Evolutionary conservation across 768 basidiomycete species (phyloP), one percentile per base, ranked within the genome.

Genomic region (Suillus discolor): DNA sequence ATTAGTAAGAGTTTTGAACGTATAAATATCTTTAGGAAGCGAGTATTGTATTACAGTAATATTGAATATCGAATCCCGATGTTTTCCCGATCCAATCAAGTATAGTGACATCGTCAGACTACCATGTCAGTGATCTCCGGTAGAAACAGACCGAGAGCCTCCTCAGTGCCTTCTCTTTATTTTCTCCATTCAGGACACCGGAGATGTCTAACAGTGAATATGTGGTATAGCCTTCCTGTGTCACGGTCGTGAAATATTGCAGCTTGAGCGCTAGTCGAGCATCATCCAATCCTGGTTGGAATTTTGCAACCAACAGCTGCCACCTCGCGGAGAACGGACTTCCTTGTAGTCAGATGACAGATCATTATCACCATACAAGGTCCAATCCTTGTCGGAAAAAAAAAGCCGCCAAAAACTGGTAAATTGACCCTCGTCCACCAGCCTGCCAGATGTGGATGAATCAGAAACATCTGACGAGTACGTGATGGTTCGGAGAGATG

Each of bases 151-250:
- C 39, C 12, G 39, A 41, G 13, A 42, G 41, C 16, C 16, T 42
- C 18, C 41, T 18, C 16, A 42, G 41, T 18, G 41, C 49, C 49
- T 7, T 51, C 23, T 51, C 25, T 15, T 15, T 25, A 23, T 51
- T 25, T 13, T 16, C 49, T 25, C 15, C 49, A 3, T 51, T 23
- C 23, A 51, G 6, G 38, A 65, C 53, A 16, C 51, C 51, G 28
- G 63, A 65, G 36, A 65, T 62, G 39, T 62, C 67, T 15, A 68
- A 61, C 16, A 65, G 49, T 9, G 59, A 65, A 51, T 63, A 68
- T 28, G 49, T 47, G 23, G 41, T 60, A 28, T 65, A 62, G 45
- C 54, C 67, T 62, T 54, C 59, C 28, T 59, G 42, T n/a, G 31
- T 31, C 31, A 31, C 31, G 6, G 64, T 62, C n/a, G 61, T 57